Evolutionary conservation across 2,329 filamentous ascomycete species (phyloP).

Genomic region (Zasmidium cellare): DNA sequence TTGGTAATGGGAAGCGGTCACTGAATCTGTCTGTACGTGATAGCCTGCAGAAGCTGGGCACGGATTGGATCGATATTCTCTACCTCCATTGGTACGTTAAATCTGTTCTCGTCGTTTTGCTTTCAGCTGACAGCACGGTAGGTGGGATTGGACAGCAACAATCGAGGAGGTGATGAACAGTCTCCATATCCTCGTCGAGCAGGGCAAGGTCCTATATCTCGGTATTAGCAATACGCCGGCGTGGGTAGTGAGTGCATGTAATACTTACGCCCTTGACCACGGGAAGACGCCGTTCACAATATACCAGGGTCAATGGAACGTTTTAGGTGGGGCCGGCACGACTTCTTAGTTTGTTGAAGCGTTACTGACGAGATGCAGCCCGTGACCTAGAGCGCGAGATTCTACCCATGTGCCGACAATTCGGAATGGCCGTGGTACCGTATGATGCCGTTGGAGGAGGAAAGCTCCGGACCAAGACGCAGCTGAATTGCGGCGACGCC

Average conservation of each 20-base stretch:
- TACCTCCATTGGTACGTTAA: conserved; percentile 41
- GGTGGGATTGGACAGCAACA: conserved; percentile 33
- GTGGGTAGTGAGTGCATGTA: conserved; percentile 48
- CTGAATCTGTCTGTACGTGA: conserved; percentile 45
- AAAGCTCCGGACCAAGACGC: conserved; percentile 41
- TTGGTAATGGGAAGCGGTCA: too few species aligned
- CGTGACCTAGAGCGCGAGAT: conserved; percentile 54
- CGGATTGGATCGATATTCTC: conserved; percentile 65
- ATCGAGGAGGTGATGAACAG: conserved; percentile 69
- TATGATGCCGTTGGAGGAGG: conserved; percentile 52
- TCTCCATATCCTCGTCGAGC: conserved; percentile 59
- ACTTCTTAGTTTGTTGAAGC: too few species aligned
- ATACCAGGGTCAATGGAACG: conserved; percentile 62
- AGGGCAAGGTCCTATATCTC: conserved; percentile 67
- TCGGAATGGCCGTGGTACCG: conserved; percentile 60
- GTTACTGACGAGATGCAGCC: too few species aligned
- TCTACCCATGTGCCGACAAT: conserved; percentile 62
- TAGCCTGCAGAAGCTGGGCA: conserved; percentile 56
- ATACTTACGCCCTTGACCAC: conserved; percentile 62
- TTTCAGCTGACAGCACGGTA: too few species aligned
- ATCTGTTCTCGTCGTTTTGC: too few species aligned
- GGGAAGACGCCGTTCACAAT: conserved; percentile 68
- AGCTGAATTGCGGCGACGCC: too few species aligned
- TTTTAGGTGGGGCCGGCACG: neutral
- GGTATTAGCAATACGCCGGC: conserved; percentile 67